These are phyloP conservation scores for Iberis pinnata DNA, from an alignment of 345 rosid genomes.

Conservation along the genomic window DNA sequence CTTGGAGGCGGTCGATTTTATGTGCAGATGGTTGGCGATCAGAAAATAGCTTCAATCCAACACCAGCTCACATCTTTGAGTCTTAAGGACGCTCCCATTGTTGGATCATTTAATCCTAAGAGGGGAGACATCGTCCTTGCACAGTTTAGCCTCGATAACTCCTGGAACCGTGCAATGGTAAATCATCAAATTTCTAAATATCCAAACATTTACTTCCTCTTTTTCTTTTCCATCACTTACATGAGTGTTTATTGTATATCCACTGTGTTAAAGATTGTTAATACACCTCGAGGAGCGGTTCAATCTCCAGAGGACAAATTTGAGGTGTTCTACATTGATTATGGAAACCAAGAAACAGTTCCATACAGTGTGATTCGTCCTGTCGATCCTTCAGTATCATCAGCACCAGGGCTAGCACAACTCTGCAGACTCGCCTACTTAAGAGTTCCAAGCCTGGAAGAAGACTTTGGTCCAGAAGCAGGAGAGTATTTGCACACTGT, in stretches of 20 bases:
- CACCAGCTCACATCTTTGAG: conserved; percentile 68
- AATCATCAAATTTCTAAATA: conserved; percentile 1
- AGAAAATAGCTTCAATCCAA: conserved; percentile 65
- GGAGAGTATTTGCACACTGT: conserved; percentile 59
- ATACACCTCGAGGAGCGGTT: conserved; percentile 70
- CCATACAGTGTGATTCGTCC: conserved; percentile 65
- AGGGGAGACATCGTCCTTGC: conserved; percentile 89
- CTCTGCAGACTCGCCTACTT: conserved; percentile 89
- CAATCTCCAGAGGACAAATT: conserved; percentile 61
- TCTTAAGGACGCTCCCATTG: conserved; percentile 66
- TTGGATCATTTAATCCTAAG: conserved; percentile 82
- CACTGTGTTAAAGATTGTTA: conserved; percentile 51
- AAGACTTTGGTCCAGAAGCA: conserved; percentile 87
- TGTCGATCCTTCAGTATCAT: conserved; percentile 59
- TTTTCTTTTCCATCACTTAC: background rate
- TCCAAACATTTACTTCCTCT: too few relatives aligned
- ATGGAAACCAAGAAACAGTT: conserved; percentile 86
- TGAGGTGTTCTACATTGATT: conserved; percentile 93
- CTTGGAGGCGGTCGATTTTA: conserved; percentile 85
- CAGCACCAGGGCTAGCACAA: conserved; percentile 80
- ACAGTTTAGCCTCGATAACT: conserved; percentile 85
- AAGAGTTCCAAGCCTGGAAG: conserved; percentile 78
- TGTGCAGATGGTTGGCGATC: conserved; percentile 74
- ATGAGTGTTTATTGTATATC: background rate
- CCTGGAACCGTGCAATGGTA: conserved; percentile 99